These are phyloP conservation scores for Rhodotorula babjevae DNA, from an alignment of 768 basidiomycete species.

Conservation along the genomic window DNA sequence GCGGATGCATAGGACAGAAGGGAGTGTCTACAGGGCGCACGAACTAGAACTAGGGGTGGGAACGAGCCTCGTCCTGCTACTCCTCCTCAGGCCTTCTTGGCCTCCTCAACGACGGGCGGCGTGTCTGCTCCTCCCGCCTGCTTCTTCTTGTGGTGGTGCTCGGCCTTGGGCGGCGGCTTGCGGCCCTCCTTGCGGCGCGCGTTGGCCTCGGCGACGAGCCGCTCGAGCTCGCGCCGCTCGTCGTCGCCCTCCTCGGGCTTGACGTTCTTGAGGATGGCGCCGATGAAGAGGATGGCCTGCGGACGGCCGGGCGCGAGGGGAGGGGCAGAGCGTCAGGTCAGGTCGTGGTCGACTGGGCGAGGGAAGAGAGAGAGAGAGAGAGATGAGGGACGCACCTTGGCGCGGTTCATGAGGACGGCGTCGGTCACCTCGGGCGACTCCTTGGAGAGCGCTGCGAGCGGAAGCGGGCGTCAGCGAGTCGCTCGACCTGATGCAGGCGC, in stretches of 20 bases:
- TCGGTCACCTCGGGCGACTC: constrained; percentile 60
- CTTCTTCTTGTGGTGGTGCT: constrained; percentile 23
- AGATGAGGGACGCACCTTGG: constrained; percentile 58
- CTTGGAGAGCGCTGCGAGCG: constrained; percentile 56
- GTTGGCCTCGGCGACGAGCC: constrained; percentile 54
- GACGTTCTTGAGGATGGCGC: constrained; percentile 80
- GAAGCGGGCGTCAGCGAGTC: not conserved
- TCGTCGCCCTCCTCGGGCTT: constrained; percentile 85
- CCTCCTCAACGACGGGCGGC: not conserved
- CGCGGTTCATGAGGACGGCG: constrained; percentile 66
- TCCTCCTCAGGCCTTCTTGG: not conserved
- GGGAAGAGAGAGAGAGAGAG: too few relatives aligned
- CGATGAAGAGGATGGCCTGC: constrained; percentile 79
- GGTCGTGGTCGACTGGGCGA: not conserved
- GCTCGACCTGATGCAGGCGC: not conserved
- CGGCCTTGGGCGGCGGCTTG: constrained; percentile 47
- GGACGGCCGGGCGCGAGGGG: too few relatives aligned
- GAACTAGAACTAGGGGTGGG: not conserved
- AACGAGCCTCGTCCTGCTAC: not conserved
- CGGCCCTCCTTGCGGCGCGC: constrained; percentile 19
- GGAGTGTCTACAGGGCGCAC: not conserved
- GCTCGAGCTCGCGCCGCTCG: constrained; percentile 88
- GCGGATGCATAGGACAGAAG: too few relatives aligned
- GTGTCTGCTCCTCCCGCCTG: not conserved
- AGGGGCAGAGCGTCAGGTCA: not conserved